Conservation (phyloP, 1,284 basidiomycete genomes). For the Marasmius fiardii region DNA sequence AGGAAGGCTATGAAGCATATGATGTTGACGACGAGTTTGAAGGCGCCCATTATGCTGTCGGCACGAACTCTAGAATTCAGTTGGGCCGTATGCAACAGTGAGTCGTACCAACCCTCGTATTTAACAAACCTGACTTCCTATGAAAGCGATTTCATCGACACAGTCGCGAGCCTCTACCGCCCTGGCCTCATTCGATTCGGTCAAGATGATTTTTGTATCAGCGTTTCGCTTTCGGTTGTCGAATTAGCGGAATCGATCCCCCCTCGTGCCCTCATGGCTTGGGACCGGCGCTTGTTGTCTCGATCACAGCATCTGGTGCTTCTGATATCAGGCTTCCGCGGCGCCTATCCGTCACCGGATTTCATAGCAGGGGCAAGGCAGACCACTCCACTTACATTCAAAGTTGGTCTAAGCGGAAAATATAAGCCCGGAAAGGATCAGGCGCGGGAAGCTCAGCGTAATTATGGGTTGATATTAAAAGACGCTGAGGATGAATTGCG, state of each 20-base stretch:
- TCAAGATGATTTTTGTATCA: constrained; percentile 45
- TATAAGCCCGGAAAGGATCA: constrained; percentile 55
- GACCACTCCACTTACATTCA: constrained; percentile 41
- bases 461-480: constrained; percentile 40
- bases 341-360: constrained; percentile 46
- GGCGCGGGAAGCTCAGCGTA: constrained; percentile 42
- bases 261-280: constrained; percentile 56
- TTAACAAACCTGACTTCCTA: not conserved
- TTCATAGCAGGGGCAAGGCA: constrained; percentile 33
- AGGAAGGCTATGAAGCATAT: constrained; percentile 32
- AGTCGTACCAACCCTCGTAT: not conserved
- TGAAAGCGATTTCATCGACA: constrained; percentile 53
- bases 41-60: constrained; percentile 4
- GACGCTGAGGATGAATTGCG: constrained; percentile 38
- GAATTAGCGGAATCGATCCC: constrained; percentile 44
- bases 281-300: constrained; percentile 56
- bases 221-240: constrained; percentile 51
- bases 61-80: not conserved
- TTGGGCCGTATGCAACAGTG: constrained; percentile 21
- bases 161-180: constrained; percentile 45
- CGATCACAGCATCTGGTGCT: constrained; percentile 50
- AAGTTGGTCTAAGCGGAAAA: constrained; percentile 48
- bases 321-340: constrained; percentile 52
- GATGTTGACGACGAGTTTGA: constrained; percentile 28
- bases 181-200: constrained; percentile 51